phyloP scores from a whole-genome alignment of 257 asterid species.

The Solanum clarkiae region DNA sequence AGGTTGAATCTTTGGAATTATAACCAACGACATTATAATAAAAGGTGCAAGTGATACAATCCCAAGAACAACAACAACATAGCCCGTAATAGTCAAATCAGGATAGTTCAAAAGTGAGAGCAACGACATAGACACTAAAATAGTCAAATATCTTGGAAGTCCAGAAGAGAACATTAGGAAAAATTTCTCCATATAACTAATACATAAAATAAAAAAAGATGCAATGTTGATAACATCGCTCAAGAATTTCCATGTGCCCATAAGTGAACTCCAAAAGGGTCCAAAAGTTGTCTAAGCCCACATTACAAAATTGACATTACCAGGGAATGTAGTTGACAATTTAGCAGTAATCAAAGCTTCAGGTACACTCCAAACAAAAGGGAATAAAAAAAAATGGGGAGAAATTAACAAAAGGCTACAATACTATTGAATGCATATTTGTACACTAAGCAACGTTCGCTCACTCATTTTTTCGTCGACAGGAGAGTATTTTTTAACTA shows the following conservation, averaged over 20 bases:
- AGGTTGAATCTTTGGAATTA: constrained; percentile 5
- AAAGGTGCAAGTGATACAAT: constrained; percentile 15
- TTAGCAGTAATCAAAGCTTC: constrained; percentile 8
- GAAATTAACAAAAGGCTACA: no score
- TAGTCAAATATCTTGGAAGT: not conserved
- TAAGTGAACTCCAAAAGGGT: constrained; percentile 4
- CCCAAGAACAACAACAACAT: constrained; percentile 6
- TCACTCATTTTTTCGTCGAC: no score
- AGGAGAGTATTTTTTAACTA: no score
- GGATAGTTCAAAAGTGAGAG: constrained; percentile 14
- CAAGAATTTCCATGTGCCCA: constrained; percentile 5
- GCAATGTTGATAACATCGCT: constrained; percentile 8
- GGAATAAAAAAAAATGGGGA: not conserved
- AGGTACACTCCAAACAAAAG: constrained; percentile 6
- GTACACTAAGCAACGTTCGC: no score
- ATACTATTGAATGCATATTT: no score
- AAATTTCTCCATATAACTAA: constrained; percentile 1
- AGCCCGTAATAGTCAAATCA: constrained; percentile 18
- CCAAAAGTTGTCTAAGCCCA: constrained; percentile 7
- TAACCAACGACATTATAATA: not conserved
- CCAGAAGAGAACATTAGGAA: constrained; percentile 4
- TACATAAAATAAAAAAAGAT: not conserved
- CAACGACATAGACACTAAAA: not conserved
- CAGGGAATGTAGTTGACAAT: constrained; percentile 6
- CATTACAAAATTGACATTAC: constrained; percentile 1